A percentile compares a stretch with the other conserved stretches of the same genome.
Conservation (phyloP, 2,329 filamentous ascomycete genomes). For the Lecanicillium sp. region DNA sequence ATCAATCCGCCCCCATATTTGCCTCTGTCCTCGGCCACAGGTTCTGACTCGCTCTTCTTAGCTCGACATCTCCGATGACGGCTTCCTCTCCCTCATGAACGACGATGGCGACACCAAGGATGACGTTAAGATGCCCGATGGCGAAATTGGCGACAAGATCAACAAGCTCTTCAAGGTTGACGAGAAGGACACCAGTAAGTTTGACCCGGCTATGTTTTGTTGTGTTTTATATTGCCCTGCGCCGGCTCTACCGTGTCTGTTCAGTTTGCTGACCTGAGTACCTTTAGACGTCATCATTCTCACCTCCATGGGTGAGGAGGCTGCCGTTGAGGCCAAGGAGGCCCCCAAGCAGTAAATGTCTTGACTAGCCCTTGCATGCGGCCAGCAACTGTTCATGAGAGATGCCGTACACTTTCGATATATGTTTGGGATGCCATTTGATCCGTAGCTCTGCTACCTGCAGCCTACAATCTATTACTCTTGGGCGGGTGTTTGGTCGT, state of each 20-base stretch:
- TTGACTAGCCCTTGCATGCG: no score
- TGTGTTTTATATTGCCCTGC: neutral
- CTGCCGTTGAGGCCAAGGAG: conserved; percentile 90
- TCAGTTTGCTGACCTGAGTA: conserved; percentile 16
- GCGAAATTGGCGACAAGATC: conserved; percentile 84
- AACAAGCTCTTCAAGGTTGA: conserved; percentile 68
- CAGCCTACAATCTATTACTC: conserved; percentile 19
- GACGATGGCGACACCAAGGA: conserved; percentile 84
- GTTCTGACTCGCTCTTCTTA: conserved; percentile 30
- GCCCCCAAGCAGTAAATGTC: conserved; percentile 43
- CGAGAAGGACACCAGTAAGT: conserved; percentile 90
- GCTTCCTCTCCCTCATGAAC: conserved; percentile 88
- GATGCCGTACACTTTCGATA: no score
- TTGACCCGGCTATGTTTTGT: neutral
- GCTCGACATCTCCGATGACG: conserved; percentile 91
- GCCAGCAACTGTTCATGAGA: no score
- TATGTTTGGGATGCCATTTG: no score
- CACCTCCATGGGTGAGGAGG: conserved; percentile 93
- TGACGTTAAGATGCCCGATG: conserved; percentile 88
- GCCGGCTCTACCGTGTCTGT: no score
- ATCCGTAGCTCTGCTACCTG: no score
- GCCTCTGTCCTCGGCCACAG: no score
- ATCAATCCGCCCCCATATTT: neutral
- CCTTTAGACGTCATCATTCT: conserved; percentile 80
- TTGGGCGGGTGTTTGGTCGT: conserved; percentile 33